phyloP scores from a whole-genome alignment of 2,329 filamentous ascomycete genomes.

The Diaporthe eres region DNA sequence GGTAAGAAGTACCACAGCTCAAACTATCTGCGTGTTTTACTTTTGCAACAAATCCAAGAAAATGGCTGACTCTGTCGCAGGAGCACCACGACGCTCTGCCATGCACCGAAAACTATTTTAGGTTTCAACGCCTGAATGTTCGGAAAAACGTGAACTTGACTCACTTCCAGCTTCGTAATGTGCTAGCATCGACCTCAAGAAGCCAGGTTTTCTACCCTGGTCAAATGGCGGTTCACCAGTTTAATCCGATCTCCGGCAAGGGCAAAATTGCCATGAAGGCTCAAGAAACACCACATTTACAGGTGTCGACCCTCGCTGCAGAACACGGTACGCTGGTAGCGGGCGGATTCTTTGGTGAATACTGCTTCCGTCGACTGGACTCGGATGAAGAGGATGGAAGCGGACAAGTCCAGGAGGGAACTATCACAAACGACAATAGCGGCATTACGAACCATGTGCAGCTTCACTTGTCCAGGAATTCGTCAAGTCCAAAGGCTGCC shows the following conservation, averaged over 20 bases:
- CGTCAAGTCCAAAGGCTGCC: slow-evolving; percentile 66
- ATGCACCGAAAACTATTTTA: slow-evolving; percentile 66
- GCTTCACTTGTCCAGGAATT: slow-evolving; percentile 67
- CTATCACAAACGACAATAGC: slow-evolving; percentile 62
- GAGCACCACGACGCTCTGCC: slow-evolving; percentile 54
- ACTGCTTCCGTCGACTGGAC: slow-evolving; percentile 63
- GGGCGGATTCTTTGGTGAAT: slow-evolving; percentile 71
- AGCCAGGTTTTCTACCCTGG: slow-evolving; percentile 71
- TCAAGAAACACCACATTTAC: slow-evolving; percentile 48
- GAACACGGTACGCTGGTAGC: slow-evolving; percentile 70
- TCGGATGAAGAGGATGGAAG: slow-evolving; percentile 52
- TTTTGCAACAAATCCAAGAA: background rate
- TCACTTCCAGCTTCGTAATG: slow-evolving; percentile 78
- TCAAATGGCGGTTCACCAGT: slow-evolving; percentile 62
- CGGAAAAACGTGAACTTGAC: slow-evolving; percentile 66
- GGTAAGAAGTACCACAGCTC: slow-evolving; percentile 54
- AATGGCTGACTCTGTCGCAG: slow-evolving; percentile 39
- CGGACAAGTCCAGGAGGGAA: slow-evolving; percentile 57
- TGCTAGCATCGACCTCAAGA: slow-evolving; percentile 69
- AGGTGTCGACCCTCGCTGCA: slow-evolving; percentile 66
- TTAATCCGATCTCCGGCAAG: slow-evolving; percentile 65
- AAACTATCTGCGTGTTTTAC: background rate
- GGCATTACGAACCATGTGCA: slow-evolving; percentile 78
- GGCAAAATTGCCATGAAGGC: slow-evolving; percentile 59
- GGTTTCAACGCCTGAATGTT: slow-evolving; percentile 71